These are phyloP conservation scores for Ceratobasidium sp. DNA, from an alignment of 1,284 basidiomycete genomes.

Conservation along the genomic window DNA sequence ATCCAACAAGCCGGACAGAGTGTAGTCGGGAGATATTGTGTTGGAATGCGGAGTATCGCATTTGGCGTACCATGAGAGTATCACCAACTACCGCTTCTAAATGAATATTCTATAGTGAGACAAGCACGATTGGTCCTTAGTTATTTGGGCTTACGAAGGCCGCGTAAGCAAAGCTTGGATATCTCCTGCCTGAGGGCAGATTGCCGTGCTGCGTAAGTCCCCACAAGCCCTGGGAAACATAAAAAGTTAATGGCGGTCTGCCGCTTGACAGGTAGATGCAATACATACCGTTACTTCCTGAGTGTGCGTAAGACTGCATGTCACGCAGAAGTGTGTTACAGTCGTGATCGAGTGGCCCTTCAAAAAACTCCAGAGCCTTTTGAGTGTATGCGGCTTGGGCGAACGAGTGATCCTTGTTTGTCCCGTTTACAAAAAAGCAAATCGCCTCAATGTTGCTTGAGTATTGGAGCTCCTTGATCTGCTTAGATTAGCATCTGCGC, in stretches of 20 bases:
- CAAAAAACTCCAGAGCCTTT: background rate
- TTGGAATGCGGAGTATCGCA: background rate
- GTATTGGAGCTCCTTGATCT: slow-evolving; percentile 1
- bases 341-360: background rate
- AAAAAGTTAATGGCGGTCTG: background rate
- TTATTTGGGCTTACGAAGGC: background rate
- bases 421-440: slow-evolving; percentile 2
- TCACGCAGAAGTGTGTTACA: background rate
- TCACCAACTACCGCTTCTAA: background rate
- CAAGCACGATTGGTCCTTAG: too few relatives aligned
- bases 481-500: too few relatives aligned
- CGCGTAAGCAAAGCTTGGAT: background rate
- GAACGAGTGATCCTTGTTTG: background rate
- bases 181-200: background rate
- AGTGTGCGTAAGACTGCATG: background rate
- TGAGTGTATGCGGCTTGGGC: background rate
- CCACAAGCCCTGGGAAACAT: background rate
- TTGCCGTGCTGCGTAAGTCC: background rate
- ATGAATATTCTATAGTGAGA: background rate
- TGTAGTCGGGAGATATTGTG: background rate
- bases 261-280: background rate
- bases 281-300: slow-evolving; percentile 12
- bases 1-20: background rate
- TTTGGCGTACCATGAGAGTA: background rate
- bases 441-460: background rate